Conservation (phyloP, 257 asterid species). For the Avicennia marina region DNA sequence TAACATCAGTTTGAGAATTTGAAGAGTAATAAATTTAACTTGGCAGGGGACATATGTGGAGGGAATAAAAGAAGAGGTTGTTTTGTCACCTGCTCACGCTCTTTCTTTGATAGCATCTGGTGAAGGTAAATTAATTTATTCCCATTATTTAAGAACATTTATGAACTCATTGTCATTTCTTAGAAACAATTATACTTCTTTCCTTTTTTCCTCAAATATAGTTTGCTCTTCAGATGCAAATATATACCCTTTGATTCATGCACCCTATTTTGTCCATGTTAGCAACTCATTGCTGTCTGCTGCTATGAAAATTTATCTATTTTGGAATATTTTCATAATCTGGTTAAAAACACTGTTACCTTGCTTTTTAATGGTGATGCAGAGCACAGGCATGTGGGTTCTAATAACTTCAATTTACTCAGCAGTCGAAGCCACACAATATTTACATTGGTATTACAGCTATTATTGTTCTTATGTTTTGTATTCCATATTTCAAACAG, state of each 20-base stretch:
- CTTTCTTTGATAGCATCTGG: constrained; percentile 89
- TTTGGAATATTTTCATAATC: not conserved
- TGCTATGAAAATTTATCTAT: not conserved
- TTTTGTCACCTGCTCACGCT: constrained; percentile 88
- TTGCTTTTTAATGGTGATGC: constrained; percentile 27
- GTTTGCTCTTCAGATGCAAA: constrained; percentile 3
- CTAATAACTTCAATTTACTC: constrained; percentile 76
- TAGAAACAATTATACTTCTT: not conserved
- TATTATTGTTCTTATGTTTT: constrained; percentile 22
- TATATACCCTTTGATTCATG: not conserved
- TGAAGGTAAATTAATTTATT: constrained; percentile 49
- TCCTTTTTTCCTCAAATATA: not conserved
- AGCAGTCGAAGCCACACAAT: constrained; percentile 97
- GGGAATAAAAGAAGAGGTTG: constrained; percentile 89
- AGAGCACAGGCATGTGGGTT: constrained; percentile 92
- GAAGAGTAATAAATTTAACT: constrained; percentile 16
- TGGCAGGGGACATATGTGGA: constrained; percentile 72
- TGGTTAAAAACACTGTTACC: constrained; percentile 5
- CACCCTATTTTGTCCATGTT: constrained; percentile 6
- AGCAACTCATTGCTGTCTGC: constrained; percentile 9
- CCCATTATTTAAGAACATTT: constrained; percentile 2
- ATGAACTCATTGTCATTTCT: constrained; percentile 2
- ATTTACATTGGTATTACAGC: constrained; percentile 65
- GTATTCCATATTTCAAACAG: constrained; percentile 4
- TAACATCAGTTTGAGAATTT: not conserved